A percentile compares a stretch with the other conserved stretches of the same genome.
These are phyloP conservation scores for Helichrysum umbraculigerum DNA, from an alignment of 129 eudicot genomes.

Conservation along the genomic window DNA sequence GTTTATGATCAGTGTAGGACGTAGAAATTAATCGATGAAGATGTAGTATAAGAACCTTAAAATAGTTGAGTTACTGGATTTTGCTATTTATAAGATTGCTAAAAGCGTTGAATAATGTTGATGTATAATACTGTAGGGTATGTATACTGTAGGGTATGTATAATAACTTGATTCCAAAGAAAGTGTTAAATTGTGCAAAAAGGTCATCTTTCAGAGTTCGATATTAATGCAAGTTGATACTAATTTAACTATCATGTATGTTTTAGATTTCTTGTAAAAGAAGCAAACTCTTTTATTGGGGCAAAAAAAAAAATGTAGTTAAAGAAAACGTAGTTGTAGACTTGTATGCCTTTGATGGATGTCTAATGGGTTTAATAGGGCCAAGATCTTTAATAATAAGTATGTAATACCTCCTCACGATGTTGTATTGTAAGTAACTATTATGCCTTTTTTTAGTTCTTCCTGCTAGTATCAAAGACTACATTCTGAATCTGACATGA, in stretches of 20 bases:
- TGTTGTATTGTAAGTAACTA: not conserved
- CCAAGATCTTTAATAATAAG: not conserved
- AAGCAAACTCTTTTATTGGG: too few relatives aligned
- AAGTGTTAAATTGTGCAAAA: not conserved
- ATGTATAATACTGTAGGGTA: not conserved
- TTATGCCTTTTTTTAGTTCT: not conserved
- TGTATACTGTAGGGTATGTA: not conserved
- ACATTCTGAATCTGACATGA: not conserved
- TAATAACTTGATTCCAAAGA: not conserved
- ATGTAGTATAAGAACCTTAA: not conserved
- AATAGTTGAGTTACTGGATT: not conserved
- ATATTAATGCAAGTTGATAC: not conserved
- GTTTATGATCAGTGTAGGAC: not conserved
- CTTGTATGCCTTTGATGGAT: not conserved
- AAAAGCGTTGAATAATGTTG: not conserved
- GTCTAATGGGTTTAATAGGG: not conserved
- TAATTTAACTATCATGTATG: not conserved
- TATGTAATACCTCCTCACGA: not conserved
- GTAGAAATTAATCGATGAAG: too few relatives aligned
- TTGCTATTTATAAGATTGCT: not conserved
- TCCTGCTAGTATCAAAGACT: not conserved
- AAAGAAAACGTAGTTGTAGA: too few relatives aligned
- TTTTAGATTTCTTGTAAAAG: not conserved
- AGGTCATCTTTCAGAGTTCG: not conserved
- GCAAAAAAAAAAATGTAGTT: too few relatives aligned